Percentiles rank a stretch among this genome's conserved stretches.
phyloP scores from a whole-genome alignment of 352 stramenopile genomes.

The Phytophthora ramorum region DNA sequence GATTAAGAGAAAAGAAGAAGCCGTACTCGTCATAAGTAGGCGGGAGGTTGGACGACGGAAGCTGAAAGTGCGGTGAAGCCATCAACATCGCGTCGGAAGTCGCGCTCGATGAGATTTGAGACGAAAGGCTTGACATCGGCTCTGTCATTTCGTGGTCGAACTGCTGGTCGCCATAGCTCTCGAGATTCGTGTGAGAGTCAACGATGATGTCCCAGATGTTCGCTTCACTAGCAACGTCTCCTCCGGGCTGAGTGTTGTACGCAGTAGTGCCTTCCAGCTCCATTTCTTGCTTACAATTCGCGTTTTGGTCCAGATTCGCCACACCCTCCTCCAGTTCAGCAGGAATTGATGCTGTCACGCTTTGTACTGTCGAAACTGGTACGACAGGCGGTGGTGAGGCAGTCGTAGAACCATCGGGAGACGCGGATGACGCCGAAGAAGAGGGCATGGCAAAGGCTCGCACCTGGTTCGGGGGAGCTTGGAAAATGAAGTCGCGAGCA shows the following conservation, averaged over 20 bases:
- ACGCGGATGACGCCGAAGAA: conserved; percentile 52
- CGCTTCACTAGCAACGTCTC: conserved; percentile 67
- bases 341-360: conserved; percentile 26
- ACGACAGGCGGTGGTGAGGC: conserved; percentile 31
- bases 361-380: conserved; percentile 65
- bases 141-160: conserved; percentile 48
- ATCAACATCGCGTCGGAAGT: conserved; percentile 7
- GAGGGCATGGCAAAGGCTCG: conserved; percentile 59
- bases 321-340: conserved; percentile 34
- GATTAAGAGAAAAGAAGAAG: not conserved
- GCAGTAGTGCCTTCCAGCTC: not conserved
- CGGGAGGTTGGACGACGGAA: conserved; percentile 29
- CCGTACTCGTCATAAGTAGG: conserved; percentile 42
- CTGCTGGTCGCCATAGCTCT: conserved; percentile 36
- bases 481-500: conserved; percentile 29
- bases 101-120: conserved; percentile 15
- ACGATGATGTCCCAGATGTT: conserved; percentile 48
- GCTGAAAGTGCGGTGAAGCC: conserved; percentile 19
- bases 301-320: conserved; percentile 35
- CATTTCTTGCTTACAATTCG: conserved; percentile 23
- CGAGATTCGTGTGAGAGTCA: conserved; percentile 39
- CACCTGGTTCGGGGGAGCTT: conserved; percentile 47
- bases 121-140: conserved; percentile 33
- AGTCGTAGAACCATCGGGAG: conserved; percentile 8
- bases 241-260: conserved; percentile 12